A percentile compares a stretch with the other conserved stretches of the same genome.
phyloP scores from a whole-genome alignment of 306 rosid genomes.

The Inga laurina region DNA sequence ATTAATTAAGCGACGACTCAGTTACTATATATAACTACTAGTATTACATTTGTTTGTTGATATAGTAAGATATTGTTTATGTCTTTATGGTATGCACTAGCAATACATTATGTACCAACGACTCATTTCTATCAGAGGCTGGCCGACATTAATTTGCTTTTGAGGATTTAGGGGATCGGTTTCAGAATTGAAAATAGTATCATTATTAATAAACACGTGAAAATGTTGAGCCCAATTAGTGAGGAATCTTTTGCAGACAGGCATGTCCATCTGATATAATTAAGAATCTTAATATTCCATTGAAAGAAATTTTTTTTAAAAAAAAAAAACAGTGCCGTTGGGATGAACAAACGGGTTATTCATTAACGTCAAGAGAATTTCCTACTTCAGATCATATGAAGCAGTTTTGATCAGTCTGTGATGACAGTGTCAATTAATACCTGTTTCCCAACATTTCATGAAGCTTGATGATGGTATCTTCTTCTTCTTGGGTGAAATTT shows the following conservation, averaged over 20 bases:
- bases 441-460: slow-evolving; percentile 81
- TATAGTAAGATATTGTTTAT: not conserved
- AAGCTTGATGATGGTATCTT: slow-evolving; percentile 65
- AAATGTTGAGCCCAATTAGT: slow-evolving; percentile 25
- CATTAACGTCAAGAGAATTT: not conserved
- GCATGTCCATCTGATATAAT: not conserved
- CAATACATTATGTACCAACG: not conserved
- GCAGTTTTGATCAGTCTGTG: not conserved
- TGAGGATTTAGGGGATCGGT: not conserved
- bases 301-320: not conserved
- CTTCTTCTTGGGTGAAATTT: slow-evolving; percentile 74
- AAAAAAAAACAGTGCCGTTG: not conserved
- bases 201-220: slow-evolving; percentile 2
- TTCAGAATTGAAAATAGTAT: not conserved
- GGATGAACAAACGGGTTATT: not conserved
- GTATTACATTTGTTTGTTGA: not conserved
- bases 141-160: not conserved
- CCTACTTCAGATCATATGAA: too few relatives aligned
- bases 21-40: not conserved
- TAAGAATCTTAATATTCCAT: slow-evolving; percentile 24
- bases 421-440: slow-evolving; percentile 27
- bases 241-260: slow-evolving; percentile 37
- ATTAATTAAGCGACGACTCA: not conserved
- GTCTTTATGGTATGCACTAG: not conserved
- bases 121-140: not conserved